Base-by-base conservation (phyloP, 768 basidiomycete genomes). In the Tylopilus felleus region DNA sequence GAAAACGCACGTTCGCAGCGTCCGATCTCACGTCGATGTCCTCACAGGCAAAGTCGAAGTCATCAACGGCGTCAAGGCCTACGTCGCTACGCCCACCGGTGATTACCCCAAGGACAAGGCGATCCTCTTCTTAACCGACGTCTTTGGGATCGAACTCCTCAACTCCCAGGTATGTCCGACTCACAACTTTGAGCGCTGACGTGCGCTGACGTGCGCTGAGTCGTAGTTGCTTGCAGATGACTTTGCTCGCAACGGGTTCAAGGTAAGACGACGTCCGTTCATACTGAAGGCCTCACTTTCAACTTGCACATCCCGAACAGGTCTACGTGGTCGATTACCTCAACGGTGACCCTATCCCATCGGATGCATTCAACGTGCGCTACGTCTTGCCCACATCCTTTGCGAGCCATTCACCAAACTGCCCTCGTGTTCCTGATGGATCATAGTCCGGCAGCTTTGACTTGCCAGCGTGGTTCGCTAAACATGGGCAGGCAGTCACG, bases 81-180 rank as follows among this genome's bases (percentile, higher is more conserved):
- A 86, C 56, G 73, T 83, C 47, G 77, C 79, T 1, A 81, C 78
- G 1, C 85, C 85, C 13, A 65, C 73, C 1, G 59, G 60, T 3
- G 76, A 78, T 36, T 83, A 80, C 54, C 68, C 77, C 49, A 79
- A 81, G 67, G 74, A 79, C 58, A 85, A 83, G 64, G 80, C 76
- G 25, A 49, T 86, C 45, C 74, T 86, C 25, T 80, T 73, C 71
- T 64, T 85, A 23, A 52, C 80, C 4, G 85, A 83, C 57, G 69
- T 76, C 43, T 82, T 80, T 53, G 84, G 83, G 8, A 61, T 76
- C 23, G 69, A 77, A 22, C 67, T 82, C 10, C 39, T 65, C 64
- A 84, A 85, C 59, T 49, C 66, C 35, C 64, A 73, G 66, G 81
- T 80, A 39, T 5, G 74, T 46, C 25, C 6, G 5, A 3, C 25